These are phyloP conservation scores for Cladorrhinum sp. DNA, from an alignment of 2,329 filamentous ascomycete species.

Conservation along the genomic window DNA sequence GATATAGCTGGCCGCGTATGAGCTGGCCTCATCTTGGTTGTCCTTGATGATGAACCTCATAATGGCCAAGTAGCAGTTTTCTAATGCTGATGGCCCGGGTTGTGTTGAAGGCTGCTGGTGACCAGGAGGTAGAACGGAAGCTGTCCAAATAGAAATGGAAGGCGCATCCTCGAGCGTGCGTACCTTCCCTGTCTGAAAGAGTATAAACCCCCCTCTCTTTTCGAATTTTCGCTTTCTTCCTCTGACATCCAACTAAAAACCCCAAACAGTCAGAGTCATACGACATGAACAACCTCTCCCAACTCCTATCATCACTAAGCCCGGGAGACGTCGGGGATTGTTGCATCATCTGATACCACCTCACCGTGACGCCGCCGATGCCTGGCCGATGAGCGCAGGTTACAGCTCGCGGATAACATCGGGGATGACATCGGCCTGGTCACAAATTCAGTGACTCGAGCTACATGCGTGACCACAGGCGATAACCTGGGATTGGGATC, in stretches of 20 bases:
- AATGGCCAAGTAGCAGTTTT: constrained; percentile 15
- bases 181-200: too few relatives aligned
- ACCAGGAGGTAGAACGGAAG: too few relatives aligned
- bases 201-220: too few relatives aligned
- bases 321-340: not conserved
- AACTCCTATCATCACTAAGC: not conserved
- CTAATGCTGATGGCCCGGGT: not conserved
- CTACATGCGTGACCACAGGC: too few relatives aligned
- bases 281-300: not conserved
- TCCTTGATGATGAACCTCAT: constrained; percentile 75
- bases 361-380: not conserved
- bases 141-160: too few relatives aligned
- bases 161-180: too few relatives aligned
- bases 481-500: too few relatives aligned
- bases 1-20: constrained; percentile 71
- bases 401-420: not conserved
- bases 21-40: constrained; percentile 57
- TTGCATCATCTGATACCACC: not conserved
- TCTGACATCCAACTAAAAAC: too few relatives aligned
- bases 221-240: too few relatives aligned
- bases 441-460: too few relatives aligned
- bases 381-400: not conserved
- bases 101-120: too few relatives aligned
- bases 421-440: constrained; percentile 12
- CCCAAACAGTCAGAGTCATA: not conserved